These are phyloP conservation scores for Micractinium conductrix DNA, from an alignment of 139 green algal genomes.

Conservation along the genomic window DNA sequence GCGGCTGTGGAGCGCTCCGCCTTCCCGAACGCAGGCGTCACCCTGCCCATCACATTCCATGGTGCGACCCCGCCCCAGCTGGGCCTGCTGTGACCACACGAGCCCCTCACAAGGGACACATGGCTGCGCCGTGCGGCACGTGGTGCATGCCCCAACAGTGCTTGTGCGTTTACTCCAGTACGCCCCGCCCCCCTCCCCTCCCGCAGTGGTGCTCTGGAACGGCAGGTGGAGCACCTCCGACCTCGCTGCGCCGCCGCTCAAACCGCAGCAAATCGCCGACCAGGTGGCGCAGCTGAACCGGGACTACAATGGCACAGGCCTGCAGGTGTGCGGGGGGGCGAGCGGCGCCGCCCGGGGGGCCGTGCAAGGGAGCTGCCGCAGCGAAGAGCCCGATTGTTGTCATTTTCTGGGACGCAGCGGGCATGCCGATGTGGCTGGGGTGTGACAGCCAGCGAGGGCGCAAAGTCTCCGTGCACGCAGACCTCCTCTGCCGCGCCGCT, in stretches of 20 bases:
- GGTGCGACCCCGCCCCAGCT: neutral
- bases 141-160: neutral
- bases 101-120: neutral
- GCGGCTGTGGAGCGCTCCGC: neutral
- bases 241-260: neutral
- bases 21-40: neutral
- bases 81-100: too few relatives aligned
- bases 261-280: neutral
- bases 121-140: neutral
- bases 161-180: neutral
- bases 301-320: neutral
- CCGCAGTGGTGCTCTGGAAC: neutral
- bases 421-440: too few relatives aligned
- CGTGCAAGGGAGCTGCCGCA: too few relatives aligned
- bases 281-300: constrained; percentile 9
- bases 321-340: neutral
- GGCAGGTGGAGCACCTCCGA: neutral
- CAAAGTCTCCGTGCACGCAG: too few relatives aligned
- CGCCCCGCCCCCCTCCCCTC: neutral
- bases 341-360: neutral
- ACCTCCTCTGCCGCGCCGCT: too few relatives aligned
- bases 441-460: too few relatives aligned
- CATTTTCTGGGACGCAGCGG: too few relatives aligned
- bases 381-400: too few relatives aligned
- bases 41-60: neutral